Base-by-base conservation (phyloP, 345 rosid genomes). In the Nasturtium officinale region DNA sequence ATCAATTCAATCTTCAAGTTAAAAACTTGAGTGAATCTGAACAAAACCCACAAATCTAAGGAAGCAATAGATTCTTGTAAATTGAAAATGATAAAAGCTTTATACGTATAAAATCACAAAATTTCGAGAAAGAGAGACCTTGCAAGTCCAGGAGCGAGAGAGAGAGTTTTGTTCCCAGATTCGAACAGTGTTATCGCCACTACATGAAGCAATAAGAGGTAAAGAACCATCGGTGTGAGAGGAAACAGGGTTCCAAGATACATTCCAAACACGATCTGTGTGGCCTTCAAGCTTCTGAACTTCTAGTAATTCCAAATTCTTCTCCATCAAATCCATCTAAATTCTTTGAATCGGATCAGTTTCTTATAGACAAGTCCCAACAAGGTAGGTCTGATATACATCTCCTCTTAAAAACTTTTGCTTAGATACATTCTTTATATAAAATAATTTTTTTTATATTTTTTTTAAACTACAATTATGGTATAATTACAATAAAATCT, bases 151-250 rank as follows among this genome's bases (percentile, higher is more conserved):
- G 55, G 88, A 79, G 67, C 77, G 77, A 76, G 91, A 75, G 61
- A 89, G 83, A 18, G 83, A 75, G 40, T 56, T 79, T 67, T 74
- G 86, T 80, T 91, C 89, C 98, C 99, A 95, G 85, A 91, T 86
- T 65, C 97, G 85, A n/a, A 87, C 91, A 10, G 96, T 91, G 82
- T 84, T 89, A 61, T 91, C 99, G 73, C 96, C 99, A 69, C 99
- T 89, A 51, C 97, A 88, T 15, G 96, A 91, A 63, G 99, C 97
- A 20, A 95, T 77, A 48, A 88, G 51, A 30, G 82, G 67, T 23
- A 70, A 59, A 7, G 84, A 83, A 30, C 80, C 77, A 2, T 79
- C 84, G 42, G 77, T 76, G 54, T 54, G 58, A 16, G 77, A 82
- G 21, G 86, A 72, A 32, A 82, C 82, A 1, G 97, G 97, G 64